phyloP scores from a whole-genome alignment of 2,329 filamentous ascomycete species.

The Claviceps arundinis region DNA sequence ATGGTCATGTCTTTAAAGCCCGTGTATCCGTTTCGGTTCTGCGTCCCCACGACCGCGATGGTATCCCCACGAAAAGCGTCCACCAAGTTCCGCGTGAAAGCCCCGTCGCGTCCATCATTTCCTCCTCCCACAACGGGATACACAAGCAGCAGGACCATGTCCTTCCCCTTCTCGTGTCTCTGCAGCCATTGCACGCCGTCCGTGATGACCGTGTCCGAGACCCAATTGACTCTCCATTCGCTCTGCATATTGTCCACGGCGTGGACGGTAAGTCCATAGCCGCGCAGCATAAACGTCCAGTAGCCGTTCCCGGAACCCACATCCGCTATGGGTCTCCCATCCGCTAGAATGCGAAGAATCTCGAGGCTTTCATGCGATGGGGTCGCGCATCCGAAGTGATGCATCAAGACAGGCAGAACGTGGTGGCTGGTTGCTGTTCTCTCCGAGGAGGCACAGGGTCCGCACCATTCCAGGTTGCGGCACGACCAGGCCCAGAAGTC shows the following conservation, averaged over 20 bases:
- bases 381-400: conserved; percentile 64
- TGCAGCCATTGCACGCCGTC: conserved; percentile 49
- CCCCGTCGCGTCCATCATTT: conserved; percentile 45
- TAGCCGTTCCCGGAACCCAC: conserved; percentile 63
- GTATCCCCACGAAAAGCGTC: conserved; percentile 48
- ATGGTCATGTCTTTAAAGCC: conserved; percentile 50
- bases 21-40: conserved; percentile 64
- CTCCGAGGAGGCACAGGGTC: conserved; percentile 39
- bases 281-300: conserved; percentile 59
- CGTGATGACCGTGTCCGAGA: conserved; percentile 48
- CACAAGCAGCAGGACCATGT: conserved; percentile 52
- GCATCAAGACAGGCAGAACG: conserved; percentile 59
- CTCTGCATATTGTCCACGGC: conserved; percentile 56
- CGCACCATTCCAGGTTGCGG: conserved; percentile 50
- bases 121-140: conserved; percentile 57
- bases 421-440: conserved; percentile 48
- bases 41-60: conserved; percentile 60
- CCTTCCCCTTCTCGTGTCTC: conserved; percentile 32
- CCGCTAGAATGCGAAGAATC: conserved; percentile 43
- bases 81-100: conserved; percentile 51
- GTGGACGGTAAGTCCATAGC: conserved; percentile 38
- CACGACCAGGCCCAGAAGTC: conserved; percentile 55
- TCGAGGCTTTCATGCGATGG: conserved; percentile 54
- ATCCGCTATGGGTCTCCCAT: conserved; percentile 44
- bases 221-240: conserved; percentile 56